Evolutionary conservation across 2,329 filamentous ascomycete genomes (phyloP), one percentile per base, ranked within the genome.

Genomic region (Fusarium brachygibbosum): DNA sequence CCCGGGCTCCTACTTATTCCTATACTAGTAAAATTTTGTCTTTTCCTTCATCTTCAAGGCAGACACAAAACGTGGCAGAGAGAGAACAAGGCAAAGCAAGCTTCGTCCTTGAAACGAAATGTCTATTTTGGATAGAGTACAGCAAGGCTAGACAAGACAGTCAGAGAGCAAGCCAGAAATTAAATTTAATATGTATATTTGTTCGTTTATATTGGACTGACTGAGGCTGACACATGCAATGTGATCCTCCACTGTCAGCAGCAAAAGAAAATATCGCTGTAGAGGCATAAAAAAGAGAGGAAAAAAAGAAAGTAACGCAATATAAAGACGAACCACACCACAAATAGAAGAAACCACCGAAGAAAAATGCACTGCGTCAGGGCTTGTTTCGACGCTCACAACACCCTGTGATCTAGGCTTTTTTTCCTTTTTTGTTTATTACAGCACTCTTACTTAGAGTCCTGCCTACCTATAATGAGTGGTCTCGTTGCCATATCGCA

Each of bases 1-100:
- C 50, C 50, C 23, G 48, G 34, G 48, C 48, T 51, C n/a, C 34
- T 40, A 21, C 21, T 51, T 13, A 51, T 28, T 40, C 34, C n/a
- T 28, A 12, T 25, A 42, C 3, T 17, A 25, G 40, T 42, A 42
- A 25, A 40, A 42, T 42, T 12, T 23, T 28, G 13, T 13, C 23
- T 23, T 29, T 38, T 35, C 38, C 40, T 51, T 34, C 37, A 23
- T 58, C 51, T 54, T 59, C 37, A 62, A 48, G 53, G 48, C 48
- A 51, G 48, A 51, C n/a, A 10, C 48, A 60, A 55, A 68, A 61
- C 60, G 59, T 69, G 66, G 54, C 59, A 66, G 61, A 38, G 17
- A 12, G 29, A 29, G 29, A 29, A 12, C 29, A 41, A 10, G 23
- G 23, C 42, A 45, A 45, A 11, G 34, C 45, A 45, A 60, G 38